These are phyloP conservation scores for Hortiboletus rubellus DNA, from an alignment of 1,284 basidiomycete species.

Conservation along the genomic window DNA sequence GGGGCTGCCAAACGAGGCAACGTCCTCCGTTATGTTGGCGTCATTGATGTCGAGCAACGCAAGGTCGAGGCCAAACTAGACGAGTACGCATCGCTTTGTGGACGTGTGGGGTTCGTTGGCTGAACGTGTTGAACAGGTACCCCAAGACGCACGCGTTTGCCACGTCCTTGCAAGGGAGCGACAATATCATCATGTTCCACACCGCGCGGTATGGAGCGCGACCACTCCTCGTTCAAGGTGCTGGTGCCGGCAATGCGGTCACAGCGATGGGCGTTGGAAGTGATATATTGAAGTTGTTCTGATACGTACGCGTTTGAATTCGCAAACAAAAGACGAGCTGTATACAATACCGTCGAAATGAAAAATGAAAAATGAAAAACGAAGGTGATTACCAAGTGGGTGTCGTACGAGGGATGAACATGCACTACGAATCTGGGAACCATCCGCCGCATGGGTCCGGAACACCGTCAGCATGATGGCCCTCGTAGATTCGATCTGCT, in stretches of 20 bases:
- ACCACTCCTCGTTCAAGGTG: conserved; percentile 91
- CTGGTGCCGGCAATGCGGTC: conserved; percentile 95
- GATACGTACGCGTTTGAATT: neutral
- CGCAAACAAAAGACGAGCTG: conserved; percentile 6
- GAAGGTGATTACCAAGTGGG: conserved; percentile 7
- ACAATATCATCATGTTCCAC: conserved; percentile 98
- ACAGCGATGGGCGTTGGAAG: conserved; percentile 97
- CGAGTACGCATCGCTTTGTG: conserved; percentile 54
- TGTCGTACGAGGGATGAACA: conserved; percentile 6
- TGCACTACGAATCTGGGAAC: neutral
- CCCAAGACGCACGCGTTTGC: conserved; percentile 90
- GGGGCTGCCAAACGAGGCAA: conserved; percentile 77
- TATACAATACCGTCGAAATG: conserved; percentile 12
- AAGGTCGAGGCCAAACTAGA: conserved; percentile 77
- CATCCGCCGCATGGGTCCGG: conserved; percentile 3
- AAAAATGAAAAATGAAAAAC: neutral
- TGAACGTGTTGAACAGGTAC: conserved; percentile 57
- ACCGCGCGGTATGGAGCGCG: conserved; percentile 85
- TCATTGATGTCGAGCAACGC: conserved; percentile 71
- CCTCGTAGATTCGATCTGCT: conserved; percentile 1
- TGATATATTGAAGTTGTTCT: conserved; percentile 69
- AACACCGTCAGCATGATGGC: neutral
- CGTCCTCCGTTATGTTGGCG: conserved; percentile 93
- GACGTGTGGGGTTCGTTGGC: neutral
- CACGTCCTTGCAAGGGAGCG: conserved; percentile 91